Evolutionary conservation across 2,329 filamentous ascomycete species (phyloP).

Genomic region (Ophiostoma triangulosporum): DNA sequence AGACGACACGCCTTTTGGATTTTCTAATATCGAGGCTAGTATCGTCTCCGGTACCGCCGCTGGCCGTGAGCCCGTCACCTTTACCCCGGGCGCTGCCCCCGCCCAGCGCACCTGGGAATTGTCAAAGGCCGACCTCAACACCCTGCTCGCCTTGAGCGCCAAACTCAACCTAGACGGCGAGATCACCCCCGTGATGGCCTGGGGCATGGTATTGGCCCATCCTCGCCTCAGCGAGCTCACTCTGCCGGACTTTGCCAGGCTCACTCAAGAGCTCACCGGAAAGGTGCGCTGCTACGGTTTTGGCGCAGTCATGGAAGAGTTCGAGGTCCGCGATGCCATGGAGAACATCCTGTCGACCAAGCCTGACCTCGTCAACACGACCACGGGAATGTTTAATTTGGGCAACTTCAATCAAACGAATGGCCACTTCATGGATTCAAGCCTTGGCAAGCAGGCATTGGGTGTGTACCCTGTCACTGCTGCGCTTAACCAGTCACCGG

Average conservation of each 20-base stretch:
- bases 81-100: conserved; percentile 22
- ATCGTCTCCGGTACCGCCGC: neutral
- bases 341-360: conserved; percentile 55
- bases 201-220: conserved; percentile 67
- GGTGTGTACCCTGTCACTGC: neutral
- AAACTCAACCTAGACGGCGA: conserved; percentile 75
- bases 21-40: conserved; percentile 22
- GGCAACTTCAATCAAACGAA: neutral
- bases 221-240: conserved; percentile 54
- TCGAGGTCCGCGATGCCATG: conserved; percentile 64
- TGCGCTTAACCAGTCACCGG: neutral
- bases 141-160: conserved; percentile 71
- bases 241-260: conserved; percentile 51
- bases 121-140: conserved; percentile 61
- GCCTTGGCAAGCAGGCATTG: neutral
- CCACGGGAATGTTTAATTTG: neutral
- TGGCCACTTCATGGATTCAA: neutral
- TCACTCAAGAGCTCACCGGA: conserved; percentile 59
- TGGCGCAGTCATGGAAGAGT: conserved; percentile 51
- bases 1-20: conserved; percentile 39
- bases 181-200: conserved; percentile 92
- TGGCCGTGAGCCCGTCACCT: neutral
- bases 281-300: conserved; percentile 89
- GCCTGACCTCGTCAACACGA: conserved; percentile 20
- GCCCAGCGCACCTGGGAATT: conserved; percentile 63